Evolutionary conservation across 2,329 filamentous ascomycete species (phyloP), one percentile per base, ranked within the genome.

Genomic region (Hypoxylon sp.): DNA sequence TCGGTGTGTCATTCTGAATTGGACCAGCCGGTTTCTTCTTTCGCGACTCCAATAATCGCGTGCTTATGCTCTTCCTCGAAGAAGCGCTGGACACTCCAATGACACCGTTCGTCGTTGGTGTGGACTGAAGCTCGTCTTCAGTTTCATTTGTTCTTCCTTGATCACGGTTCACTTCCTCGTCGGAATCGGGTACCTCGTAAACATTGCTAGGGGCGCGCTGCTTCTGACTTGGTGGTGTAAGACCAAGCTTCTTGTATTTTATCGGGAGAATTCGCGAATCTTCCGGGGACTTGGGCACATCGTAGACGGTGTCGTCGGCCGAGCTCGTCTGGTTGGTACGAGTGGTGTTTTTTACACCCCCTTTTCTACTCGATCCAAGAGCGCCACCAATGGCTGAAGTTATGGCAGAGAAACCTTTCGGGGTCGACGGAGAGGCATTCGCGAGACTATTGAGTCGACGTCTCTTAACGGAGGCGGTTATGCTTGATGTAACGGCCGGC

Each of bases 161-260:
- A 29, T 46, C 41, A 30, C 65, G 37, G 16, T 69, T 62, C 14
- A 55, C 32, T 51, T 77, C 75, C 9, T 74, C 74, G 25, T 70
- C 74, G 9, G 74, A 76, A 55, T 74, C 73, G 0, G 73, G 74
- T 12, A 75, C 71, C 30, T 75, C 74, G 61, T 76, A 77, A 21
- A 73, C 55, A 48, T 61, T 72, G 29, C 65, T 65, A 19, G 67
- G 37, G 30, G 67, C 41, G 16, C 30, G 59, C 47, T 19, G 57
- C 7, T 30, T 67, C 45, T 50, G 67, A 4, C 19, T 61, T 11
- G 67, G 56, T 41, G 41, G 57, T 47, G 50, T 67, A 12, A 70
- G 61, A 39, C 71, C 68, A 6, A 74, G 69, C 45, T 74, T 74
- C 56, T 70, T 73, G 19, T 73, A 69, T 29, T 73, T 75, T 2